A percentile compares a stretch with the other conserved stretches of the same genome.
Evolutionary conservation across 345 rosid genomes (phyloP).

Genomic region (Hypericum androsaemum): DNA sequence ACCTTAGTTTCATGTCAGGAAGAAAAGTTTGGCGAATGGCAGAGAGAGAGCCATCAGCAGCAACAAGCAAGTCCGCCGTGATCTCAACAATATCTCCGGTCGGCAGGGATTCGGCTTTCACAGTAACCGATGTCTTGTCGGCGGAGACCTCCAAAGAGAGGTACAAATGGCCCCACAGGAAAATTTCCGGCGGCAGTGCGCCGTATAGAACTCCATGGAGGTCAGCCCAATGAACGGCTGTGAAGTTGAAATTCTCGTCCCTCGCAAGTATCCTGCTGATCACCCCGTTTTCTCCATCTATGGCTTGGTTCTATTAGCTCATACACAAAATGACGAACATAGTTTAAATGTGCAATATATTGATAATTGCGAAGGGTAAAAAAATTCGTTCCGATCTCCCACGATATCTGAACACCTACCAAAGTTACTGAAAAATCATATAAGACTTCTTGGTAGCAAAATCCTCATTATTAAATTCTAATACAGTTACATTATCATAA

Average conservation of each 20-base stretch:
- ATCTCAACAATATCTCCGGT: constrained; percentile 40
- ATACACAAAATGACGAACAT: too few species aligned
- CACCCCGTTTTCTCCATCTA: constrained; percentile 30
- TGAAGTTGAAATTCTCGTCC: constrained; percentile 58
- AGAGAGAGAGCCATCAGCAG: constrained; percentile 79
- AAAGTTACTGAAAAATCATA: too few species aligned
- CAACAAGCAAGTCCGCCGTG: constrained; percentile 54
- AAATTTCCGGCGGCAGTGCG: constrained; percentile 35
- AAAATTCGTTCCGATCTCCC: too few species aligned
- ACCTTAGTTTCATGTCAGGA: constrained; percentile 65
- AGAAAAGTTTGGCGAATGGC: constrained; percentile 47
- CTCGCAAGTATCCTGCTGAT: constrained; percentile 33
- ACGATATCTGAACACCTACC: too few species aligned
- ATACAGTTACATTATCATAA: too few species aligned
- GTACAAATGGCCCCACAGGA: constrained; percentile 58
- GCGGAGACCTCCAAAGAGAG: constrained; percentile 44
- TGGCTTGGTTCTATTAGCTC: constrained; percentile 37
- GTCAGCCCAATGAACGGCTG: constrained; percentile 78
- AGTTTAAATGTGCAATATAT: too few species aligned
- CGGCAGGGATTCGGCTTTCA: constrained; percentile 36
- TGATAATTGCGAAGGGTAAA: too few species aligned
- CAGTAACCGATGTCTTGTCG: constrained; percentile 33
- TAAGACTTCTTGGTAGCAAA: too few species aligned
- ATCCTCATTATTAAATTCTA: too few species aligned
- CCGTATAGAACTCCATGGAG: constrained; percentile 46